A percentile compares a stretch with the other conserved stretches of the same genome.
Evolutionary conservation across 106 monocot species (phyloP).

Genomic region (Dioscorea dumetorum): DNA sequence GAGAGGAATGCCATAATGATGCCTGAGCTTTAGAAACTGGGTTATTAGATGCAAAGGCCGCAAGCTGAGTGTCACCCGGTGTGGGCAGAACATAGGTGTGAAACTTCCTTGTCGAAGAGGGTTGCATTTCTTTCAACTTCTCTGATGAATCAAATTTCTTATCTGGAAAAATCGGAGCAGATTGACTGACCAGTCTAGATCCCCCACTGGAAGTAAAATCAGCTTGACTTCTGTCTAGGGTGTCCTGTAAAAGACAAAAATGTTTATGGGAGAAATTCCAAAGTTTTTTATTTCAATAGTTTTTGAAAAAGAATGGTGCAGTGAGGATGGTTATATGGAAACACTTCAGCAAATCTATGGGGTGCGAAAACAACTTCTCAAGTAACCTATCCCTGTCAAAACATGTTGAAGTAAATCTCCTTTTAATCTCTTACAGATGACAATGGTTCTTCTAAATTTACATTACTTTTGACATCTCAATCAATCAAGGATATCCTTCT

Average conservation of each 20-base stretch:
- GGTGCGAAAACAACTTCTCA: no score
- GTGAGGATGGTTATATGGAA: no score
- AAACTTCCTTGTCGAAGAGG: constrained; percentile 51
- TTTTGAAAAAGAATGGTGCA: no score
- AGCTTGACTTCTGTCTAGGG: constrained; percentile 22
- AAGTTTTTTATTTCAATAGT: no score
- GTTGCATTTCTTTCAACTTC: constrained; percentile 31
- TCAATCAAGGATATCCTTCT: no score
- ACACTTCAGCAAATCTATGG: no score
- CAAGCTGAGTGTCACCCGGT: constrained; percentile 49
- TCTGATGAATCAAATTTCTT: constrained; percentile 51
- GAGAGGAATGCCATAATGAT: constrained; percentile 49
- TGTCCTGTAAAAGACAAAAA: constrained; percentile 38
- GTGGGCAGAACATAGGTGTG: constrained; percentile 72
- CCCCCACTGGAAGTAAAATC: constrained; percentile 18
- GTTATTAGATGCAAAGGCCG: constrained; percentile 6
- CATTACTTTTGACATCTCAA: no score
- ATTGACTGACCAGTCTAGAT: constrained; percentile 42
- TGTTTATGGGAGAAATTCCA: no score
- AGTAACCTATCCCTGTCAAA: no score
- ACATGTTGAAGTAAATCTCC: no score
- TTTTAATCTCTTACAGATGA: no score
- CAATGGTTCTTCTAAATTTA: no score
- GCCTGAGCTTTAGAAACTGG: constrained; percentile 17
- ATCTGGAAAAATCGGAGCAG: constrained; percentile 66